These are phyloP conservation scores for Ottelia alismoides DNA, from an alignment of 106 monocot genomes.

Conservation along the genomic window DNA sequence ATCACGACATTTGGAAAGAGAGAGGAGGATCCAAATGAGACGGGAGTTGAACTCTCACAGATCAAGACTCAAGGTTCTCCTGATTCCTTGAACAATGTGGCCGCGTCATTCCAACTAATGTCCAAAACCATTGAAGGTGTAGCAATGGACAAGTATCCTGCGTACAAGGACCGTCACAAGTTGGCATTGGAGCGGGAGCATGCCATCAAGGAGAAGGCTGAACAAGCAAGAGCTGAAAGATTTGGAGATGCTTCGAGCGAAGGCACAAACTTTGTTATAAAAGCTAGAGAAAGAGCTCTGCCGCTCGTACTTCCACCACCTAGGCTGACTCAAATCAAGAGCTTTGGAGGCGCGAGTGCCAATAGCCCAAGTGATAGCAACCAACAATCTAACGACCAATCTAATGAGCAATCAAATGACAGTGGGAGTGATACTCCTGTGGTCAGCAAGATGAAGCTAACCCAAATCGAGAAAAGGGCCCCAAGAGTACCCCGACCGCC, in stretches of 20 bases:
- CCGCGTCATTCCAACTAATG: conserved; percentile 75
- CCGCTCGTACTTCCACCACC: conserved; percentile 33
- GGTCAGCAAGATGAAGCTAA: conserved; percentile 70
- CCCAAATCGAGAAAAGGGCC: conserved; percentile 71
- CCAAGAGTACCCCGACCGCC: conserved; percentile 78
- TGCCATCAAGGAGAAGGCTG: conserved; percentile 73
- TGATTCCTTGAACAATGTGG: conserved; percentile 47
- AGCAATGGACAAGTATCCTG: conserved; percentile 83
- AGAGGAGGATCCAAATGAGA: conserved; percentile 33
- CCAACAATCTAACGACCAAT: conserved; percentile 13
- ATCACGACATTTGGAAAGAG: conserved; percentile 83
- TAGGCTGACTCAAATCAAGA: conserved; percentile 71
- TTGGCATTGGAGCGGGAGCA: conserved; percentile 85
- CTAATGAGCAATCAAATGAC: conserved; percentile 18
- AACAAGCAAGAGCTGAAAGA: conserved; percentile 65
- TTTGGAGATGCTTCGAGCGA: conserved; percentile 27
- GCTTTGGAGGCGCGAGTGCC: too few relatives aligned
- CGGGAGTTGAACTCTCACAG: conserved; percentile 23
- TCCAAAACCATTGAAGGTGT: conserved; percentile 81
- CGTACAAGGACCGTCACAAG: conserved; percentile 89
- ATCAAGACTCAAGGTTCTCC: conserved; percentile 21
- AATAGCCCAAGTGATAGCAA: conserved; percentile 3
- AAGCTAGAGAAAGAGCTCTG: conserved; percentile 20
- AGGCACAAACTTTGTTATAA: conserved; percentile 9
- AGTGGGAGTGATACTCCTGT: conserved; percentile 25